phyloP scores from a whole-genome alignment of 2,329 filamentous ascomycete species.

The Alternaria gansuensis region DNA sequence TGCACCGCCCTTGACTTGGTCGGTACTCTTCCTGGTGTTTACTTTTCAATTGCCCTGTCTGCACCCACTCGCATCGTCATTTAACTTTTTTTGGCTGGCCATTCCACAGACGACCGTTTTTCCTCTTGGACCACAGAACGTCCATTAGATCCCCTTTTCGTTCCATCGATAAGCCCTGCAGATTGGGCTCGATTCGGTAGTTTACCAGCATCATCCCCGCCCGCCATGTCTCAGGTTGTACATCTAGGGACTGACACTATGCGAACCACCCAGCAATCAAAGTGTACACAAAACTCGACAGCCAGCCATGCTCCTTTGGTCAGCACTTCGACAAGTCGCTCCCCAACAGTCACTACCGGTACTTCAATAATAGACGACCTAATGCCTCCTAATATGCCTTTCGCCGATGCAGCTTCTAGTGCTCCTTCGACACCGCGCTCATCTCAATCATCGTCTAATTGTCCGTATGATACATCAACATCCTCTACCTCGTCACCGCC shows the following conservation, averaged over 20 bases:
- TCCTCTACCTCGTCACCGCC: conserved; percentile 17
- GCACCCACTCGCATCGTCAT: background rate
- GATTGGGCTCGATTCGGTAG: conserved; percentile 24
- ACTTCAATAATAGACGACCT: conserved; percentile 1
- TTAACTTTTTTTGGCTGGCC: conserved; percentile 8
- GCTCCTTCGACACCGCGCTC: conserved; percentile 32
- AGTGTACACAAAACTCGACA: conserved; percentile 29
- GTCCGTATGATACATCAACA: conserved; percentile 33
- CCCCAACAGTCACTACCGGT: conserved; percentile 4
- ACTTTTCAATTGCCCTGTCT: background rate
- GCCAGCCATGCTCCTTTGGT: conserved; percentile 8
- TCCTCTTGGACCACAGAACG: conserved; percentile 6
- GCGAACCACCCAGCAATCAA: conserved; percentile 29
- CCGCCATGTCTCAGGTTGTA: conserved; percentile 32
- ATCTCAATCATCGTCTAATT: conserved; percentile 27
- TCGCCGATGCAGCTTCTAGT: conserved; percentile 25
- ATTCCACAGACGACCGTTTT: conserved; percentile 5
- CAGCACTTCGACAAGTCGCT: conserved; percentile 18
- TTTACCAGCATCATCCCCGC: conserved; percentile 33
- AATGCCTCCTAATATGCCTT: conserved; percentile 17
- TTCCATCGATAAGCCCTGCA: conserved; percentile 27
- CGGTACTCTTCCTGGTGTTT: conserved; percentile 8
- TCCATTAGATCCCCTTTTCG: conserved; percentile 16
- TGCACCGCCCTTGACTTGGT: conserved; percentile 16
- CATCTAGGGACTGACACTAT: conserved; percentile 26